These are phyloP conservation scores for Epichloe hybrida DNA, from an alignment of 2,329 filamentous ascomycete species.

Conservation along the genomic window DNA sequence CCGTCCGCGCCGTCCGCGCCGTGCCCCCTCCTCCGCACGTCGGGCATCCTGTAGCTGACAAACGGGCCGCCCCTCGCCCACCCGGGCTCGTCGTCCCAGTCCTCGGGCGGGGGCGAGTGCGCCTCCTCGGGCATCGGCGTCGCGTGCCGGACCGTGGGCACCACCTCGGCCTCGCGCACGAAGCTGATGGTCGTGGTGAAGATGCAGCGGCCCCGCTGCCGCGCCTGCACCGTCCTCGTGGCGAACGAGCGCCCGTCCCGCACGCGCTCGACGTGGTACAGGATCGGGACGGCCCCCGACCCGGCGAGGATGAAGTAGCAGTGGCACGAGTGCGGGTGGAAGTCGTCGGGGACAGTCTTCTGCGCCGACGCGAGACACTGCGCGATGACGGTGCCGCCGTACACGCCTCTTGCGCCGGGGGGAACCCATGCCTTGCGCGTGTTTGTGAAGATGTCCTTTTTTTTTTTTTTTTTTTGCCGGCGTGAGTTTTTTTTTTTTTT, in stretches of 20 bases:
- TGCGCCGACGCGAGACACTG: conserved; percentile 83
- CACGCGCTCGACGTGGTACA: conserved; percentile 91
- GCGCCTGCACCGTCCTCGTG: conserved; percentile 89
- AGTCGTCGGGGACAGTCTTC: conserved; percentile 67
- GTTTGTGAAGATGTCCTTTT: conserved; percentile 84
- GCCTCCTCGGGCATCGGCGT: conserved; percentile 39
- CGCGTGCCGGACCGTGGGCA: conserved; percentile 48
- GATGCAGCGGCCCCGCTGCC: conserved; percentile 77
- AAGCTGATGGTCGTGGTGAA: conserved; percentile 95
- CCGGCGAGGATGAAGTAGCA: conserved; percentile 97
- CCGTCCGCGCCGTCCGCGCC: conserved; percentile 8
- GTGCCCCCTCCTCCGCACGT: too few species aligned
- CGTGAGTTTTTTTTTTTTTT: too few species aligned
- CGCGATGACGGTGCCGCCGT: conserved; percentile 83
- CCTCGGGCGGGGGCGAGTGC: conserved; percentile 23
- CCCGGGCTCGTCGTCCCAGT: conserved; percentile 30
- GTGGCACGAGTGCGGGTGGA: conserved; percentile 90
- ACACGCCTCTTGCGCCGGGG: conserved; percentile 85
- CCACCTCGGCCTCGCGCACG: conserved; percentile 44
- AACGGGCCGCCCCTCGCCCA: conserved; percentile 38
- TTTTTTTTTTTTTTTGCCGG: too few species aligned
- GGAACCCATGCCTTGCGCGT: conserved; percentile 86
- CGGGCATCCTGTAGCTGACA: conserved; percentile 29
- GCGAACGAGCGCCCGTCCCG: conserved; percentile 81
- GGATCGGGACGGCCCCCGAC: conserved; percentile 67